phyloP scores from a whole-genome alignment of 2,329 filamentous ascomycete genomes.

The Coniochaeta hoffmannii region DNA sequence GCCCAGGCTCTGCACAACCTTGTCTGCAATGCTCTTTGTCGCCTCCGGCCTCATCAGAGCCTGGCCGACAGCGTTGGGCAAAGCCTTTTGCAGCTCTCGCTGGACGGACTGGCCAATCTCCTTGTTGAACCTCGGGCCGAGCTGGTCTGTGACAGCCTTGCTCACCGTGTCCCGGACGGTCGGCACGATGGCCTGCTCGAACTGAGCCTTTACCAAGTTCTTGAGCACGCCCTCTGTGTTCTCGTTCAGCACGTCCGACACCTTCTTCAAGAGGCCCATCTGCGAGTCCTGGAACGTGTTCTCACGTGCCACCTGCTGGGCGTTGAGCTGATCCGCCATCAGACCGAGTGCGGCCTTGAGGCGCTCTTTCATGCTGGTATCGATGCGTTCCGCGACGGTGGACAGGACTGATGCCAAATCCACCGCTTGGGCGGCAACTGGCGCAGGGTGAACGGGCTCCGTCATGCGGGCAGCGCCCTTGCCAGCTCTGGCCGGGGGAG shows the following conservation, averaged over 20 bases:
- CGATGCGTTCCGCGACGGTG: slow-evolving; percentile 45
- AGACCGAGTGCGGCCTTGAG: slow-evolving; percentile 46
- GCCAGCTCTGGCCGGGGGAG: slow-evolving; percentile 10
- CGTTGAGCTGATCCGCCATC: slow-evolving; percentile 53
- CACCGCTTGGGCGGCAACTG: slow-evolving; percentile 31
- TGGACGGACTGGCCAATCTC: slow-evolving; percentile 40
- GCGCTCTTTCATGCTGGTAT: slow-evolving; percentile 35
- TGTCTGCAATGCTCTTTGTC: slow-evolving; percentile 64
- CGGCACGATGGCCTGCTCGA: slow-evolving; percentile 70
- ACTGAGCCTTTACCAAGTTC: slow-evolving; percentile 68
- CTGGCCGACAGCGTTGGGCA: slow-evolving; percentile 61
- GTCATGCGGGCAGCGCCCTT: slow-evolving; percentile 19
- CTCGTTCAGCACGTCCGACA: slow-evolving; percentile 52
- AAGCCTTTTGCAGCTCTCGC: slow-evolving; percentile 61
- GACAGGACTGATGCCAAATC: slow-evolving; percentile 46
- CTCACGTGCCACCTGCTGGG: slow-evolving; percentile 30
- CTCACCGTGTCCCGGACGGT: slow-evolving; percentile 61
- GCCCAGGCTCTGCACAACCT: slow-evolving; percentile 59
- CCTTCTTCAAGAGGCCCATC: slow-evolving; percentile 46
- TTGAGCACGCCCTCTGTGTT: slow-evolving; percentile 66
- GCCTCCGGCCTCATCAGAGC: slow-evolving; percentile 69
- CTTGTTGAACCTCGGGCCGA: slow-evolving; percentile 59
- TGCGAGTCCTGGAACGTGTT: slow-evolving; percentile 52
- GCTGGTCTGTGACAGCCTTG: slow-evolving; percentile 62
- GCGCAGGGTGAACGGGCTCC: slow-evolving; percentile 18